Conservation (phyloP, 148 eudicot genomes). For the Heliamphora exappendiculata region DNA sequence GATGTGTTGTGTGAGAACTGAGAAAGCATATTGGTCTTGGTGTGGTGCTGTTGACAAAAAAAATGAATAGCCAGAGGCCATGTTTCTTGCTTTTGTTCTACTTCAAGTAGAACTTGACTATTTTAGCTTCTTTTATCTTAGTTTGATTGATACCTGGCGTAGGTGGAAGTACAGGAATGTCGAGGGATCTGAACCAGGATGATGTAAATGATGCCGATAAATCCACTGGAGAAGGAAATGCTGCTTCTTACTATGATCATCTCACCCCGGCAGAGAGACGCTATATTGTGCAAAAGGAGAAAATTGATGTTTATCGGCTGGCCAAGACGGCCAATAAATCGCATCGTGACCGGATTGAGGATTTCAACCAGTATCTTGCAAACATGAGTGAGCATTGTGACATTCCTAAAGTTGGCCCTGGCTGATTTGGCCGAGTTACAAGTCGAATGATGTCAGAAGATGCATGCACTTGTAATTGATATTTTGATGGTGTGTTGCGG, state of each 20-base stretch:
- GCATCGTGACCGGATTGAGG: conserved; percentile 78
- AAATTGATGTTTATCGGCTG: conserved; percentile 58
- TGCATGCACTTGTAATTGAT: background rate
- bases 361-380: conserved; percentile 89
- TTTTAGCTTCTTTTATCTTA: too few species aligned
- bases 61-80: too few species aligned
- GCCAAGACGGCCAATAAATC: conserved; percentile 74
- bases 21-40: too few species aligned
- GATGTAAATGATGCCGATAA: conserved; percentile 27
- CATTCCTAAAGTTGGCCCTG: conserved; percentile 99
- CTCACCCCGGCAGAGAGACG: conserved; percentile 90
- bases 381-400: conserved; percentile 96
- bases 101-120: too few species aligned
- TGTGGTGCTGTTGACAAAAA: too few species aligned
- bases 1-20: too few species aligned
- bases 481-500: background rate
- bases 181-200: conserved; percentile 18
- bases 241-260: conserved; percentile 35
- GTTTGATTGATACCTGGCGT: background rate
- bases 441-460: background rate
- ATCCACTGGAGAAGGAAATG: conserved; percentile 25
- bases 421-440: conserved; percentile 29
- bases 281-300: conserved; percentile 84
- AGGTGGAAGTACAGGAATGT: background rate
- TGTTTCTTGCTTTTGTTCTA: too few species aligned